These are phyloP conservation scores for Pilasporangium apinafurcum DNA, from an alignment of 352 stramenopile genomes.

Conservation along the genomic window DNA sequence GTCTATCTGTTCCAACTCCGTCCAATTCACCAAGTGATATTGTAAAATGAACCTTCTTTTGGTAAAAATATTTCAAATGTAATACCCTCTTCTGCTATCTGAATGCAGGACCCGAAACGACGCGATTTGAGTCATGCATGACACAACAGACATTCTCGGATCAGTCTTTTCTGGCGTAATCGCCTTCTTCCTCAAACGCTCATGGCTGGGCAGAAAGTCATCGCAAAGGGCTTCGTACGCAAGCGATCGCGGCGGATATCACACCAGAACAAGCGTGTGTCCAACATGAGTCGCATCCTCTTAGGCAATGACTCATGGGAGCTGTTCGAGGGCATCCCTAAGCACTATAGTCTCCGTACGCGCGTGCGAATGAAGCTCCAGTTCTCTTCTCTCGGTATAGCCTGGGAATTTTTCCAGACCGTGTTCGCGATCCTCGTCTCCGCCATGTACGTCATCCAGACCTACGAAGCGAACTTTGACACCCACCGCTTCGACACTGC, in stretches of 20 bases:
- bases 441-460: constrained; percentile 41
- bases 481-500: constrained; percentile 25
- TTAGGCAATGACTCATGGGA: constrained; percentile 19
- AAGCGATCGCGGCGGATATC: neutral
- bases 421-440: constrained; percentile 45
- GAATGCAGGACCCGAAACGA: too few relatives aligned
- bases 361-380: constrained; percentile 57
- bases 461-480: constrained; percentile 22
- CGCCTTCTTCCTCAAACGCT: too few relatives aligned
- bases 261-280: neutral
- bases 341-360: constrained; percentile 39
- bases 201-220: too few relatives aligned
- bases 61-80: too few relatives aligned
- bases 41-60: too few relatives aligned
- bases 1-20: too few relatives aligned
- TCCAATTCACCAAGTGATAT: too few relatives aligned
- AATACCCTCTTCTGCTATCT: too few relatives aligned
- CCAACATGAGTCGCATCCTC: constrained; percentile 2
- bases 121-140: too few relatives aligned
- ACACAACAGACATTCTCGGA: too few relatives aligned
- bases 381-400: constrained; percentile 33
- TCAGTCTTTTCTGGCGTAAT: too few relatives aligned
- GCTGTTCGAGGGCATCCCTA: constrained; percentile 43
- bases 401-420: constrained; percentile 60
- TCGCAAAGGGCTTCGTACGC: too few relatives aligned